Evolutionary conservation across 768 basidiomycete species (phyloP).

Genomic region (Pulveroboletus frians): DNA sequence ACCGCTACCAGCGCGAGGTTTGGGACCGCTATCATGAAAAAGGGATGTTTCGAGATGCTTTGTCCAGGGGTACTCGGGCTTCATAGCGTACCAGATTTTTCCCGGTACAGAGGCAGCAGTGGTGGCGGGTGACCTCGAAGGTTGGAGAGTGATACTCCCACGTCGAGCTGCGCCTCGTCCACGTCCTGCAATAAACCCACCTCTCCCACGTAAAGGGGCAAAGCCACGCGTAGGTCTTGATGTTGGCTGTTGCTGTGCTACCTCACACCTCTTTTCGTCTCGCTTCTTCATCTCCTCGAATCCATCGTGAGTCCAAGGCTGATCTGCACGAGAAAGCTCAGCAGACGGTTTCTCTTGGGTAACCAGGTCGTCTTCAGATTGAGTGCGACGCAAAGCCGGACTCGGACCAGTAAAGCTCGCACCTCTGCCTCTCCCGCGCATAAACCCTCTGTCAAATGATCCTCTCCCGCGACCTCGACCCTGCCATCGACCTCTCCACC

Average conservation of each 20-base stretch:
- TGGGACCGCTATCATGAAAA: constrained; percentile 55
- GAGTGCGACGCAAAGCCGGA: constrained; percentile 8
- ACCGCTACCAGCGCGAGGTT: constrained; percentile 53
- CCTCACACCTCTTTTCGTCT: constrained; percentile 50
- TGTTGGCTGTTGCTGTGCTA: constrained; percentile 31
- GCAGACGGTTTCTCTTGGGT: constrained; percentile 14
- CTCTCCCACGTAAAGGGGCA: constrained; percentile 42
- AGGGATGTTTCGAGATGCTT: constrained; percentile 77
- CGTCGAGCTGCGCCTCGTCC: constrained; percentile 45
- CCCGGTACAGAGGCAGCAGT: constrained; percentile 30
- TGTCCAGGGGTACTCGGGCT: constrained; percentile 79
- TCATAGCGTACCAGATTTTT: constrained; percentile 66
- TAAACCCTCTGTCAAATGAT: constrained; percentile 36
- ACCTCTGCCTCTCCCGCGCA: constrained; percentile 58
- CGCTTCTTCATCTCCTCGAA: constrained; percentile 81
- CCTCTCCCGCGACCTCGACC: constrained; percentile 62
- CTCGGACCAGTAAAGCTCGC: constrained; percentile 31
- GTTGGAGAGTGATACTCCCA: constrained; percentile 34
- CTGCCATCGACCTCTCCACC: constrained; percentile 83
- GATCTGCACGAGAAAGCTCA: constrained; percentile 57
- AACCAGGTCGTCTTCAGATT: constrained; percentile 17
- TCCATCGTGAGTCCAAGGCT: constrained; percentile 79
- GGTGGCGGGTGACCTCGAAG: constrained; percentile 27
- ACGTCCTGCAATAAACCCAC: constrained; percentile 38
- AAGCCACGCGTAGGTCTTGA: constrained; percentile 31